Evolutionary conservation across 108 stramenopile genomes (phyloP), one percentile per base, ranked within the genome.

Genomic region (Cyclotella choctawhatcheeana): DNA sequence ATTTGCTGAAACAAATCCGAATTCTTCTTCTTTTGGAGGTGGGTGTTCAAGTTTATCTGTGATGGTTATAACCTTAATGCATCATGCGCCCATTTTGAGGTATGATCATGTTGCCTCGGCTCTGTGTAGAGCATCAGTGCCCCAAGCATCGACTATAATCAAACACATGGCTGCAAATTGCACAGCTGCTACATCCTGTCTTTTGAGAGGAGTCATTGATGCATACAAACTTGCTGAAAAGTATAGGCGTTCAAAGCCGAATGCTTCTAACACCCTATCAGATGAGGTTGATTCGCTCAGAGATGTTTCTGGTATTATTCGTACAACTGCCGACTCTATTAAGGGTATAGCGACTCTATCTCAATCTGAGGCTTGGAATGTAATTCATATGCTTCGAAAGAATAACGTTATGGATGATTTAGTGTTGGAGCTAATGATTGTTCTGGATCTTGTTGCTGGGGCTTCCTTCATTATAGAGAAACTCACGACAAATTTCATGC

Each of bases 81-180:
- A 89, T 71, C 74, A 89, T 76, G 81, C 88, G 1, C 87, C 89
- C 31, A 69, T 84, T 25, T 43, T 93, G 43, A 61, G 74, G 64
- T 83, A 89, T n/a, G 53, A 74, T 31, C 89, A 93, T 68, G 85
- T 89, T 25, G 86, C 92, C 52, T 69, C 58, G 27, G 89, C 92
- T 2, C 61, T 93, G 16, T 93, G 92, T 59, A 76, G 89, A 59
- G 86, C 89, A 22, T 56, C 82, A 3, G 62, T 82, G n/a, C 89
- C 92, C 50, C 88, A 87, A 63, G 48, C 80, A 16, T 37, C 79
- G 12, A 51, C 47, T 45, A 50, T 93, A 26, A 80, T 93, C 50
- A 54, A 60, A n/a, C 60, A 74, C 45, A 65, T 93, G 78, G 92
- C 77, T 0, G 88, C 88, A 47, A 93, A 93, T 62, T 87, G 81